Conservation (phyloP, 139 green algal genomes). For the Chlorella sp. region DNA sequence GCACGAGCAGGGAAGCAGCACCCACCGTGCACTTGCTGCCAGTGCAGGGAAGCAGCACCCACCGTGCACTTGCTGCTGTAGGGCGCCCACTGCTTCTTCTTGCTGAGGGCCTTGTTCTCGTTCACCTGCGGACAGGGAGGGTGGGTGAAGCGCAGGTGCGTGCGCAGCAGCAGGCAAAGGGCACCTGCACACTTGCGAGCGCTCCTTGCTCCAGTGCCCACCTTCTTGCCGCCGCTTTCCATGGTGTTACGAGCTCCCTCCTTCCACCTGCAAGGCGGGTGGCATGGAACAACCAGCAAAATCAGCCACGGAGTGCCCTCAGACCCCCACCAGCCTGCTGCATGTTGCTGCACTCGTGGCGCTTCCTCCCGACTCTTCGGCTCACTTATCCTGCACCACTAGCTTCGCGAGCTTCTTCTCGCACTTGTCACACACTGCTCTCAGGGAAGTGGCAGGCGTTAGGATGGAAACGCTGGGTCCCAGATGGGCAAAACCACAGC, state of each 20-base stretch:
- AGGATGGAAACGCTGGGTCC: too few relatives aligned
- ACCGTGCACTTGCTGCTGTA: slow-evolving; percentile 72
- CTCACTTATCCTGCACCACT: slow-evolving; percentile 62
- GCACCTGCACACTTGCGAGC: too few relatives aligned
- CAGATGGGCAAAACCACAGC: too few relatives aligned
- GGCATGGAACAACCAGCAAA: too few relatives aligned
- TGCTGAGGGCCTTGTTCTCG: slow-evolving; percentile 82
- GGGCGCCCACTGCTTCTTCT: slow-evolving; percentile 66
- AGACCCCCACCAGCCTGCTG: too few relatives aligned
- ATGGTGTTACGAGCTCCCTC: slow-evolving; percentile 63
- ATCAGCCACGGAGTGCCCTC: too few relatives aligned
- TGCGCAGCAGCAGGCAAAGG: not conserved
- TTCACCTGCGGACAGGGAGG: slow-evolving; percentile 49
- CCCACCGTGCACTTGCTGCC: slow-evolving; percentile 13
- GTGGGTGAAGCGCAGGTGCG: not conserved
- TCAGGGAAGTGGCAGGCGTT: too few relatives aligned
- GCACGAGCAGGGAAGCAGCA: not conserved
- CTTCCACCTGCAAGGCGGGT: slow-evolving; percentile 41
- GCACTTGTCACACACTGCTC: slow-evolving; percentile 71
- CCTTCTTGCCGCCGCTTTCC: slow-evolving; percentile 62
- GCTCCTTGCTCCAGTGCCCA: not conserved
- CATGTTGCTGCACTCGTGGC: too few relatives aligned
- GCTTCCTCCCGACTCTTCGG: too few relatives aligned
- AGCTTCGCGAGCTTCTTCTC: slow-evolving; percentile 80
- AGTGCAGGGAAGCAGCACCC: not conserved